Base-by-base conservation (phyloP, 805 yeast genomes). In the Candida hungchunana region DNA sequence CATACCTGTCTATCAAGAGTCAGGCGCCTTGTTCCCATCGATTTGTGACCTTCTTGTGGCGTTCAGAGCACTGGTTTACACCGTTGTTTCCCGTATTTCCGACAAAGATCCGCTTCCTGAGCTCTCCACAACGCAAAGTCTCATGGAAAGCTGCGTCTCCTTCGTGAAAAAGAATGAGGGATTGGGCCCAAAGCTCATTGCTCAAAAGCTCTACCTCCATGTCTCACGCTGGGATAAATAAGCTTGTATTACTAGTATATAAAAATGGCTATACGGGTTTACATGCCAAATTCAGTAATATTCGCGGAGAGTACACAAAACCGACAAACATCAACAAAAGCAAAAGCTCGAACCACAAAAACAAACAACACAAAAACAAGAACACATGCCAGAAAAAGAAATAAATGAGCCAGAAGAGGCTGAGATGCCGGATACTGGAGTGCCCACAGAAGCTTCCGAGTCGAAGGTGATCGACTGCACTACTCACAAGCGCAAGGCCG, bases 61-160 rank as follows among this genome's bases (percentile, higher is more conserved):
- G 14, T 34, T 22, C 29, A 25, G 37, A 29, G 37, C 37, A 2
- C 12, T 34, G 14, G 29, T 20, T 5, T 34, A 28, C 21, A 28
- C 37, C 20, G n/a, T 32, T 11, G 19, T 26, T 5, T 19, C 29
- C 12, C 25, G 36, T 8, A 15, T 18, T 4, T 11, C 17, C 16
- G 26, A 26, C 4, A 14, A 23, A 11, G 8, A 6, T 3, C 12
- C 21, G 6, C 4, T 32, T 6, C 36, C 36, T 10, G 26, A 20
- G 5, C 20, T 5, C 10, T 15, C 8, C 6, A 26, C 26, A 26
- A 3, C n/a, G 17, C 12, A 17, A 4, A n/a, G 23, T 24, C 7
- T 31, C 23, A 18, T 12, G n/a, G 17, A 15, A 12, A 7, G 25
- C 15, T 26, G 25, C 12, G 30, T n/a, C n/a, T n/a, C n/a, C n/a